phyloP scores from a whole-genome alignment of 2,329 filamentous ascomycete species.

The Colletotrichum cereale region DNA sequence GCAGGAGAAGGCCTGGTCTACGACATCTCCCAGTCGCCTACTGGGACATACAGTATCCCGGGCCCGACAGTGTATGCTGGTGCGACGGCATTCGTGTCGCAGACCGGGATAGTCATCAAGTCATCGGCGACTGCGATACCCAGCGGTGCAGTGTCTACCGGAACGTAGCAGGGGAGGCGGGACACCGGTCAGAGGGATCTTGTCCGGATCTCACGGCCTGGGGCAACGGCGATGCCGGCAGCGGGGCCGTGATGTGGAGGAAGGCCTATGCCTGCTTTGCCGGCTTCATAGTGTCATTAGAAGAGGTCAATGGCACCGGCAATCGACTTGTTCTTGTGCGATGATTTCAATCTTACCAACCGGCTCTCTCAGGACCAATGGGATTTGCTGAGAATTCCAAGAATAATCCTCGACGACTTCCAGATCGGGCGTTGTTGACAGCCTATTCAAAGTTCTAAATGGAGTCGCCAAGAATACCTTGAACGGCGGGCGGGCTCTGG shows the following conservation, averaged over 20 bases:
- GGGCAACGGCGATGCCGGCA: not conserved
- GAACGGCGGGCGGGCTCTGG: not conserved
- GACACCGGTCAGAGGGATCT: not conserved
- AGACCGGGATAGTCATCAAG: slow-evolving; percentile 2
- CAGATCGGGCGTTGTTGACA: slow-evolving; percentile 7
- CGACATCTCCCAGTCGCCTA: slow-evolving; percentile 49
- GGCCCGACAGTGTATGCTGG: slow-evolving; percentile 39
- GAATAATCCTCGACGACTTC: not conserved
- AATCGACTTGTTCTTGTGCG: not conserved
- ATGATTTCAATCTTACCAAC: too few species aligned
- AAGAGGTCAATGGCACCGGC: not conserved
- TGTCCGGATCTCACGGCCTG: not conserved
- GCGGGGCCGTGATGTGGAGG: not conserved
- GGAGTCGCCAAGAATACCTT: not conserved
- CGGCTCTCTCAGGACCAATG: too few species aligned
- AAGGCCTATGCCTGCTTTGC: not conserved
- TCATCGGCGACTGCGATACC: slow-evolving; percentile 16
- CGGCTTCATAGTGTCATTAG: not conserved
- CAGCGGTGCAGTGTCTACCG: not conserved
- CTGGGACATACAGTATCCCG: slow-evolving; percentile 42
- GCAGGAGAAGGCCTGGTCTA: slow-evolving; percentile 52
- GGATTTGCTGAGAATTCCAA: not conserved
- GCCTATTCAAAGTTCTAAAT: too few species aligned
- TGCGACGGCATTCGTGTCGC: slow-evolving; percentile 21
- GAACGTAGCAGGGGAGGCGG: not conserved